Percentiles rank a stretch among this genome's conserved stretches.
These are phyloP conservation scores for Zygoascus hellenicus DNA, from an alignment of 1,139 yeast genomes.

Conservation along the genomic window DNA sequence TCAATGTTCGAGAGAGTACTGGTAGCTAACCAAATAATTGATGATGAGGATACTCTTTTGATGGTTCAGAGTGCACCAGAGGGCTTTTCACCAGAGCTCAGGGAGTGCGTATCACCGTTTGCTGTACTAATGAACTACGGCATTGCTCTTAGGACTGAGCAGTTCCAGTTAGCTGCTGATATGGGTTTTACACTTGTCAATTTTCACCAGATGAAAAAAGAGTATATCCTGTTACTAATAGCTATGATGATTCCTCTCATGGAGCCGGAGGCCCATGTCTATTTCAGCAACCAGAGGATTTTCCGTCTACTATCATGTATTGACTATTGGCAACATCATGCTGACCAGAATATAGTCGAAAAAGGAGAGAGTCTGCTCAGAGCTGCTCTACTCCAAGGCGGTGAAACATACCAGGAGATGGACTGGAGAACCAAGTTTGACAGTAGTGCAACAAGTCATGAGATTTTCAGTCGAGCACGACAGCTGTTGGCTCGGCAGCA, in stretches of 20 bases:
- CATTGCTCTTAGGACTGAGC: constrained; percentile 29
- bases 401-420: no score
- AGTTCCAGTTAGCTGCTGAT: constrained; percentile 31
- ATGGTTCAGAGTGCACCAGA: constrained; percentile 25
- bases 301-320: constrained; percentile 45
- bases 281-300: constrained; percentile 36
- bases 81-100: constrained; percentile 46
- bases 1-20: constrained; percentile 56
- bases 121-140: constrained; percentile 56
- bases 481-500: no score
- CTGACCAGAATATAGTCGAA: constrained; percentile 12
- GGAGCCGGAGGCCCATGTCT: constrained; percentile 17
- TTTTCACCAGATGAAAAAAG: constrained; percentile 59
- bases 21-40: constrained; percentile 38
- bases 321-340: constrained; percentile 40
- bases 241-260: constrained; percentile 30
- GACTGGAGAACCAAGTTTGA: no score
- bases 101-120: constrained; percentile 67
- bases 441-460: no score
- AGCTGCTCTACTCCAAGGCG: constrained; percentile 1
- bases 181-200: constrained; percentile 50
- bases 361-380: constrained; percentile 16
- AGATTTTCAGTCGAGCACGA: no score
- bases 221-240: constrained; percentile 42
- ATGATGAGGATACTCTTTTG: constrained; percentile 21